phyloP scores from a whole-genome alignment of 2,329 filamentous ascomycete genomes.

The Colletotrichum magnum region DNA sequence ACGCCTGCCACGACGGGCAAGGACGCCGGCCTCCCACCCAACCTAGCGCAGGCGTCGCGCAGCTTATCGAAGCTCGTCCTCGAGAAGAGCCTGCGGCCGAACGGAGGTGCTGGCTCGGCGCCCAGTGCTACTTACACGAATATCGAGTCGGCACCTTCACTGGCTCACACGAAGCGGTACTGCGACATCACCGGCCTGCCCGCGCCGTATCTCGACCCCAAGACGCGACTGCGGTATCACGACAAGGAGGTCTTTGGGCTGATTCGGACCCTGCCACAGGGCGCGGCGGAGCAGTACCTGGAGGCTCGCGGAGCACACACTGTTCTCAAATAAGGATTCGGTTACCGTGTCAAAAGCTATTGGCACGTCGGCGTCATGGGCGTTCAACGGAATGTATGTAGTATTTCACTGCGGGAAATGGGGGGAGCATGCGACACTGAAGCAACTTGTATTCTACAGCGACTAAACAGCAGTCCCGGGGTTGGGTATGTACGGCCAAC shows the following conservation, averaged over 20 bases:
- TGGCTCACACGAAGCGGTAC: slow-evolving; percentile 89
- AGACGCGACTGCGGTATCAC: slow-evolving; percentile 93
- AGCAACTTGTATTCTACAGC: not conserved
- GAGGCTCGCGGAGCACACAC: slow-evolving; percentile 94
- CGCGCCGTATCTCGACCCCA: slow-evolving; percentile 94
- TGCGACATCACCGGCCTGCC: slow-evolving; percentile 95
- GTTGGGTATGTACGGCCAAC: slow-evolving; percentile 79
- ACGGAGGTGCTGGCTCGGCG: slow-evolving; percentile 61
- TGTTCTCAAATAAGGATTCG: slow-evolving; percentile 80
- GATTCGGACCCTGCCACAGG: slow-evolving; percentile 84
- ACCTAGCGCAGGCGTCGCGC: slow-evolving; percentile 90
- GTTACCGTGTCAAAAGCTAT: not conserved
- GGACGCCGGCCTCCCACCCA: slow-evolving; percentile 65
- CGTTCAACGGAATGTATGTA: slow-evolving; percentile 10
- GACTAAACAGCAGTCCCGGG: not conserved
- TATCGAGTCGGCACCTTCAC: slow-evolving; percentile 92
- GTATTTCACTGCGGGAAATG: not conserved
- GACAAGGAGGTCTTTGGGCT: slow-evolving; percentile 92
- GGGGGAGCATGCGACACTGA: not conserved
- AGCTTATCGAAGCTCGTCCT: slow-evolving; percentile 90
- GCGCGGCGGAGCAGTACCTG: slow-evolving; percentile 88
- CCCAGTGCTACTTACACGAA: slow-evolving; percentile 93
- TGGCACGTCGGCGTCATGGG: slow-evolving; percentile 6
- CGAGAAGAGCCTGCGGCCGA: slow-evolving; percentile 78
- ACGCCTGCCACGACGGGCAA: slow-evolving; percentile 64